Conservation (phyloP, 371 early-diverging fungal genomes). For the Nematocida parisii region DNA sequence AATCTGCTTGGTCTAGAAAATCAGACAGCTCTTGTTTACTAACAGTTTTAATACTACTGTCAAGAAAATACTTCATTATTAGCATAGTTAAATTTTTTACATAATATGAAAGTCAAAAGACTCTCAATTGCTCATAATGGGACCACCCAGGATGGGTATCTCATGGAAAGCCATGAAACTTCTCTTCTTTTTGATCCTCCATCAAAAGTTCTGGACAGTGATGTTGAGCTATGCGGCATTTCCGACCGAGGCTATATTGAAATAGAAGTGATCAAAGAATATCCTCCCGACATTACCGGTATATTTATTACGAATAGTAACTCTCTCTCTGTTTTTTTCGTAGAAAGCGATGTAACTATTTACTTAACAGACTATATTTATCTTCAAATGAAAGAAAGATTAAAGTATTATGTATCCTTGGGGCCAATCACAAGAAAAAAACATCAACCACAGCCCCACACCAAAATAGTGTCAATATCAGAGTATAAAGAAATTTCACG, state of each 20-base stretch:
- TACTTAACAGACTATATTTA: slow-evolving; percentile 64
- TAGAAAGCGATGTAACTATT: slow-evolving; percentile 55
- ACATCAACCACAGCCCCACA: neutral
- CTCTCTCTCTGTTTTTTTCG: slow-evolving; percentile 64
- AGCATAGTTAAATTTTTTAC: slow-evolving; percentile 24
- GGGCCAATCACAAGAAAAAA: slow-evolving; percentile 42
- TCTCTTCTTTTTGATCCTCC: slow-evolving; percentile 53
- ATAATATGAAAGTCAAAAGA: slow-evolving; percentile 34
- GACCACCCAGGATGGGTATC: slow-evolving; percentile 17
- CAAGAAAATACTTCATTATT: slow-evolving; percentile 26
- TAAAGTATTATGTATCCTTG: slow-evolving; percentile 44
- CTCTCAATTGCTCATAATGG: slow-evolving; percentile 13
- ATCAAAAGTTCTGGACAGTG: neutral
- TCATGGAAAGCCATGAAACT: slow-evolving; percentile 14
- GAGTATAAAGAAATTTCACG: slow-evolving; percentile 48
- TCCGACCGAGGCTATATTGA: slow-evolving; percentile 26
- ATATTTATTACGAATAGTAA: slow-evolving; percentile 60
- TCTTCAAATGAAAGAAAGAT: slow-evolving; percentile 60
- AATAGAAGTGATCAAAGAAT: slow-evolving; percentile 48
- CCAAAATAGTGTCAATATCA: slow-evolving; percentile 25
- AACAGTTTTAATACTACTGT: slow-evolving; percentile 3
- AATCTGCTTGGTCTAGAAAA: neutral
- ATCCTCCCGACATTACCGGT: slow-evolving; percentile 39
- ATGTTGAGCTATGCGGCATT: neutral
- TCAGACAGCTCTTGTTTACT: neutral